Evolutionary conservation across 495 filamentous ascomycete species (phyloP).

Genomic region (Chaetomium tenue): DNA sequence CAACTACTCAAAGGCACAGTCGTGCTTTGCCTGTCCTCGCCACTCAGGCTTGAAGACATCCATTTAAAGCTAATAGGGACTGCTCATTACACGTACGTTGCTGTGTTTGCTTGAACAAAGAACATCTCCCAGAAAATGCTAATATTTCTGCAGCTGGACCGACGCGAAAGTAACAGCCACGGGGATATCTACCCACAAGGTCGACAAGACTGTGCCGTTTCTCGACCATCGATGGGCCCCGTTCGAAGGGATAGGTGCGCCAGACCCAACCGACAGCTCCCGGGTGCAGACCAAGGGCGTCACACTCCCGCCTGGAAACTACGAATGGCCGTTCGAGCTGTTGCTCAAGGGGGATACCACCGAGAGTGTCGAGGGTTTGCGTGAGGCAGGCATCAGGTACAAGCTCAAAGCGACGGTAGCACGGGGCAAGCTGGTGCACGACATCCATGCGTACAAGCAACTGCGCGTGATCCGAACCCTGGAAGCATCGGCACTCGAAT

Average conservation of each 20-base stretch:
- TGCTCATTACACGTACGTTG: conserved; percentile 63
- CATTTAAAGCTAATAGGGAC: conserved; percentile 69
- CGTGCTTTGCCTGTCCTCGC: conserved; percentile 68
- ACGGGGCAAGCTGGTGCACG: conserved; percentile 74
- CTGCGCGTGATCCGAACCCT: conserved; percentile 85
- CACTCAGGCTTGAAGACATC: conserved; percentile 68
- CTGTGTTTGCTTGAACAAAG: background rate
- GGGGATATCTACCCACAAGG: conserved; percentile 49
- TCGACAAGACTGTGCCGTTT: conserved; percentile 46
- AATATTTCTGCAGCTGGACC: conserved; percentile 42
- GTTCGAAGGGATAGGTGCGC: conserved; percentile 43
- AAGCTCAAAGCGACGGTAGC: conserved; percentile 84
- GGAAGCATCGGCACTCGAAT: conserved; percentile 73
- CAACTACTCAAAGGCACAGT: conserved; percentile 71
- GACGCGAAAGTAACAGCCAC: conserved; percentile 50
- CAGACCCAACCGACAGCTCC: conserved; percentile 26
- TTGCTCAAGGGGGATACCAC: conserved; percentile 70
- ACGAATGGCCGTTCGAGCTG: conserved; percentile 87
- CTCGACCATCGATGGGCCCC: conserved; percentile 49
- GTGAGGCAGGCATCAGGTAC: conserved; percentile 78
- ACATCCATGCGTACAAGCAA: conserved; percentile 72
- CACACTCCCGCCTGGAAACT: conserved; percentile 70
- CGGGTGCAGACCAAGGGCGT: conserved; percentile 45
- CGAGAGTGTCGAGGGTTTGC: conserved; percentile 86
- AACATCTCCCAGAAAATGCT: conserved; percentile 1